These are phyloP conservation scores for Lentinus tigrinus DNA, from an alignment of 768 basidiomycete genomes.

Conservation along the genomic window DNA sequence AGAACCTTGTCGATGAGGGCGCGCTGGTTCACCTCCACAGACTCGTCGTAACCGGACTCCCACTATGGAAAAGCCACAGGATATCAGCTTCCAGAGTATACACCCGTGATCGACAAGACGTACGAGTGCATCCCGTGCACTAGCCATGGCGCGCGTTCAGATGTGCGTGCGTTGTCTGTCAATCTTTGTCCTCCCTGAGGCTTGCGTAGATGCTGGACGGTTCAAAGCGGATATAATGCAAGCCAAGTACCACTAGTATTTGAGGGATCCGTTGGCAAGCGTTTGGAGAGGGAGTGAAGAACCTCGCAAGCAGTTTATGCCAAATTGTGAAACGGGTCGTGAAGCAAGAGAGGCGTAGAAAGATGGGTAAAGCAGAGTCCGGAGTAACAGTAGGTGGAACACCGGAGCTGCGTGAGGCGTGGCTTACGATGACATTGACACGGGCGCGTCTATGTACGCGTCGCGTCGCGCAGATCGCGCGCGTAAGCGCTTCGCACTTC, in stretches of 20 bases:
- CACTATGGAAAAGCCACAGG: conserved; percentile 31
- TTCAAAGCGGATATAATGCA: neutral
- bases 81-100: neutral
- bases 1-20: conserved; percentile 98
- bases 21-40: conserved; percentile 90
- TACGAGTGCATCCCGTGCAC: conserved; percentile 21
- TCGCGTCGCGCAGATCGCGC: neutral
- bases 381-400: too few species aligned
- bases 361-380: too few species aligned
- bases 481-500: too few species aligned
- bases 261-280: too few species aligned
- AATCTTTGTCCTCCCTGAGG: neutral
- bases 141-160: conserved; percentile 10
- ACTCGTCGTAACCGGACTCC: conserved; percentile 69
- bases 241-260: too few species aligned
- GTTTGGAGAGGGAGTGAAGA: too few species aligned
- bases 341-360: too few species aligned
- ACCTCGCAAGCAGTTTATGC: too few species aligned
- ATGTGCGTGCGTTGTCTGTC: neutral
- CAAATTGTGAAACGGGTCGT: neutral
- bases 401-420: too few species aligned
- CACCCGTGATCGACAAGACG: neutral
- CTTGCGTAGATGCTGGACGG: neutral
- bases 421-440: too few species aligned
- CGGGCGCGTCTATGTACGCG: too few species aligned